Base-by-base conservation (phyloP, 495 filamentous ascomycete species). In the Aspergillus panamensis region DNA sequence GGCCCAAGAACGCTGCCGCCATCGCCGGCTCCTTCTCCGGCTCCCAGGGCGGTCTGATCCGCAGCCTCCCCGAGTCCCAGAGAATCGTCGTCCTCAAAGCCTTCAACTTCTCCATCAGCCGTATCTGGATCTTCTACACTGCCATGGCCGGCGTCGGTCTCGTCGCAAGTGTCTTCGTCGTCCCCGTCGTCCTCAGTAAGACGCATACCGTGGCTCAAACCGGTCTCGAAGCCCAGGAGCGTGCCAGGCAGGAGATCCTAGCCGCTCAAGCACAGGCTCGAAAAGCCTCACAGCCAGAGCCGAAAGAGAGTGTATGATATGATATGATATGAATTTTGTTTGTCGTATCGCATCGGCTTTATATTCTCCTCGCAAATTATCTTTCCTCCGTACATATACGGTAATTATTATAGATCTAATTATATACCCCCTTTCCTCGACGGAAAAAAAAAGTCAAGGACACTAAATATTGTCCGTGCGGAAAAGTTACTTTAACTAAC, bases 71-170 rank as follows among this genome's bases (percentile, higher is more conserved):
- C 0, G 66, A 77, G 0, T 65, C 65, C 6, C 73, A 83, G 48
- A 73, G 77, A 32, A 57, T 60, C 0, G 72, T 84, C 25, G 83
- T 84, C 0, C 72, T 80, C 5, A 58, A 60, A 0, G 83, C 82
- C 0, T 89, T 84, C 53, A 82, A 76, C 44, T 75, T 80, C 37
- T 76, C 79, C 25, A 62, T 91, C 54, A 77, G 71, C 48, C 82
- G 78, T 35, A 88, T 90, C 82, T 92, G 84, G 79, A 88, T 89
- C 56, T 75, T 75, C 61, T 90, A 86, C 49, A 78, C 81, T 0
- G 77, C 69, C 4, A 71, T 87, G 10, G 72, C 80, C 6, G 82
- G 64, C 0, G 35, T 83, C 0, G 86, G 82, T 0, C 66, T 89
- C 16, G 20, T 84, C 4, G 53, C 83, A 1, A 81, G 79, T 33